Evolutionary conservation across 345 rosid genomes (phyloP), one percentile per base, ranked within the genome.

Genomic region (Linum tenue): DNA sequence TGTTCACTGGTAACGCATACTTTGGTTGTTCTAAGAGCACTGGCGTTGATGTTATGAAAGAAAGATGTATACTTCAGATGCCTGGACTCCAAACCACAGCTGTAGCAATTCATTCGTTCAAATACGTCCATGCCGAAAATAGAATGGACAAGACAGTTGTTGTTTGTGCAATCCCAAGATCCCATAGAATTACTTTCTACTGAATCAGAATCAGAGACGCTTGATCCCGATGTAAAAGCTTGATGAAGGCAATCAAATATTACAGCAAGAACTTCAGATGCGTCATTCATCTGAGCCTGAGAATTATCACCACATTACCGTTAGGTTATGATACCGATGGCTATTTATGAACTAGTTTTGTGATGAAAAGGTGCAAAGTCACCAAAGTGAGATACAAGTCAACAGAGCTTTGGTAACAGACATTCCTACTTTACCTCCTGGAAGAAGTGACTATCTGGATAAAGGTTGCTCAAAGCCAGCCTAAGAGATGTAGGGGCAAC

Each of bases 201-300:
- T 17, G 91, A 83, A 40, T 86, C 84, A 37, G 85, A 70, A 75
- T 82, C 91, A 73, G 90, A 81, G 77, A 81, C 72, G 69, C 74
- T 76, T 1, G 78, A 78, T 67, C 80, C 75, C 39, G 71, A 72
- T 69, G 92, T 77, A 79, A 88, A 90, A 71, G 99, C 87, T 67
- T 61, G 80, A 82, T 94, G 97, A 77, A 94, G 97, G 79, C 96
- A 90, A 64, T 83, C 86, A 72, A 94, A 94, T 66, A 94, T 81
- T 67, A 85, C 97, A 16, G 67, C 89, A 78, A 94, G 71, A 56
- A 94, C 99, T 88, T 94, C 97, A 65, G 97, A 88, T 70, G 99
- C 97, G 80, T 94, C 99, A 67, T 94, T 90, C 99, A 94, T 94
- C 80, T 94, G 92, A 68, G 83, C 96, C 97, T 94, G 95, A 60